A percentile compares a stretch with the other conserved stretches of the same genome.
These are phyloP conservation scores for Dactylorhiza incarnata DNA, from an alignment of 106 monocot genomes.

Conservation along the genomic window DNA sequence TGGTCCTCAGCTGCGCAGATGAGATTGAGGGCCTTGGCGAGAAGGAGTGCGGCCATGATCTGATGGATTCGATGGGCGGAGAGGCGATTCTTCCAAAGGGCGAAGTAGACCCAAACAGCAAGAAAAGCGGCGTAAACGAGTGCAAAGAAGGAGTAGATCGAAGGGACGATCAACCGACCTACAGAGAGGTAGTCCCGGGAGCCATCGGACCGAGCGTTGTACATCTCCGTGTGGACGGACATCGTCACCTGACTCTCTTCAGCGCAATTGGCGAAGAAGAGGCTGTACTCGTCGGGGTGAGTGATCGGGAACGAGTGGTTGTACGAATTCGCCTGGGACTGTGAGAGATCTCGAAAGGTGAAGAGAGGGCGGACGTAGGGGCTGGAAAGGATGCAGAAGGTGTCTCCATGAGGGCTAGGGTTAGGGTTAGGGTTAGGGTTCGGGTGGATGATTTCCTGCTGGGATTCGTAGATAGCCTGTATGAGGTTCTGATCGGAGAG, in stretches of 20 bases:
- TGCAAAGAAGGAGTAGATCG: constrained; percentile 52
- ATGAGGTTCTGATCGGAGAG: constrained; percentile 63
- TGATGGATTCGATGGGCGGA: constrained; percentile 67
- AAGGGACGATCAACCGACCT: constrained; percentile 51
- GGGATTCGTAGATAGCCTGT: constrained; percentile 43
- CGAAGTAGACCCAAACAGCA: constrained; percentile 55
- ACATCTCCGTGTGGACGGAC: constrained; percentile 69
- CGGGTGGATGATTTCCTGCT: constrained; percentile 14
- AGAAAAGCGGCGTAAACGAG: constrained; percentile 49
- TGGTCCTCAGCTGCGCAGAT: constrained; percentile 85
- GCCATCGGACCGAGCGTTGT: constrained; percentile 36
- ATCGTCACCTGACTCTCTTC: constrained; percentile 37
- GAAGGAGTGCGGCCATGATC: constrained; percentile 71
- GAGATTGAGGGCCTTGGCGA: constrained; percentile 55
- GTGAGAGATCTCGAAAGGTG: constrained; percentile 47
- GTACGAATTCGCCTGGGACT: constrained; percentile 11
- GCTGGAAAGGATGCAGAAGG: constrained; percentile 48
- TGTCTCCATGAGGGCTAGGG: constrained; percentile 7
- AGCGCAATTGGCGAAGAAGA: constrained; percentile 68
- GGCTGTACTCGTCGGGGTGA: constrained; percentile 70
- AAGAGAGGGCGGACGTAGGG: constrained; percentile 50
- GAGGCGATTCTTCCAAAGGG: constrained; percentile 42
- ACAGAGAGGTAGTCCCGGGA: constrained; percentile 67
- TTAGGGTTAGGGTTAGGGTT: constrained; percentile 9
- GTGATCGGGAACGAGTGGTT: constrained; percentile 44